Conservation (phyloP, 2,329 filamentous ascomycete species). For the Diatrype stigma region DNA sequence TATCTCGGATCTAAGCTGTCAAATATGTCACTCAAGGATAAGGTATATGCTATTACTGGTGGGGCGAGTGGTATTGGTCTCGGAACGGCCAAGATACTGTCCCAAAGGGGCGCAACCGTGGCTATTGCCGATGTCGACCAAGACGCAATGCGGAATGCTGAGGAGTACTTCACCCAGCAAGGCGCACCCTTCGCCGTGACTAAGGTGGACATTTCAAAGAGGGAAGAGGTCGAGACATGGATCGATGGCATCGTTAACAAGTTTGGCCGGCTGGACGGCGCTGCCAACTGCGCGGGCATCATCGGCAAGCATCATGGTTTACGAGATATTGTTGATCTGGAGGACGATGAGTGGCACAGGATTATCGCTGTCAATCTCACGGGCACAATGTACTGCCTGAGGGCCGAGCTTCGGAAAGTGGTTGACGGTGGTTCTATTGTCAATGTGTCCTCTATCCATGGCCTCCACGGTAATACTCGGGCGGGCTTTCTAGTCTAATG, state of each 20-base stretch:
- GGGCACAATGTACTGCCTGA: constrained; percentile 48
- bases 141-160: constrained; percentile 19
- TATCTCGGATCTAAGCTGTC: background rate
- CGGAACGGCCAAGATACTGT: constrained; percentile 27
- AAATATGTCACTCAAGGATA: constrained; percentile 19
- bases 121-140: constrained; percentile 27
- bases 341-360: constrained; percentile 45
- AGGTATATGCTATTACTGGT: constrained; percentile 38
- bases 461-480: constrained; percentile 35
- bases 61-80: constrained; percentile 35
- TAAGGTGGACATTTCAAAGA: constrained; percentile 45
- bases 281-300: constrained; percentile 51
- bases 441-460: constrained; percentile 51
- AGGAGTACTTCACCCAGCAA: constrained; percentile 23
- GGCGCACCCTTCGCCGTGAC: constrained; percentile 26
- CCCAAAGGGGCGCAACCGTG: constrained; percentile 24
- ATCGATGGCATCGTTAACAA: constrained; percentile 40
- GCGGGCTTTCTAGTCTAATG: constrained; percentile 21
- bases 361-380: constrained; percentile 47
- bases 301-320: constrained; percentile 41
- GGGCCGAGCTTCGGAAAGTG: constrained; percentile 41
- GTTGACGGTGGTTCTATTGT: constrained; percentile 53
- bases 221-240: constrained; percentile 47
- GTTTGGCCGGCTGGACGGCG: constrained; percentile 50
- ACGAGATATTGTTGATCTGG: constrained; percentile 36